Evolutionary conservation across 164 flowering plant genomes (phyloP).

Genomic region (Chimonanthus praecox): DNA sequence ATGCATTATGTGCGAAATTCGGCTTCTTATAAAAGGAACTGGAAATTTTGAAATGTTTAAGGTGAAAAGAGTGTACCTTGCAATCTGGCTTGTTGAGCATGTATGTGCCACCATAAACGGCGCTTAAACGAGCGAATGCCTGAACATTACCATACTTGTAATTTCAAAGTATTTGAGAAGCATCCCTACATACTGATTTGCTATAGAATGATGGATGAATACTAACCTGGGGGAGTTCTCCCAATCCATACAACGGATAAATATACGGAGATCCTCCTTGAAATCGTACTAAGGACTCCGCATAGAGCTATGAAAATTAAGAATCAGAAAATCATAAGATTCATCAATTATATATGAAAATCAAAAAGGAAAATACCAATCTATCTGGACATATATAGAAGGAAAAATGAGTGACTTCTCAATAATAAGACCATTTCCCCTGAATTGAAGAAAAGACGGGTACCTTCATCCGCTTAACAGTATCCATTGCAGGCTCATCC

Average conservation of each 20-base stretch:
- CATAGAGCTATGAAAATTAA: conserved; percentile 54
- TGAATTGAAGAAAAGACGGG: conserved; percentile 1
- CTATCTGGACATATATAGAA: not conserved
- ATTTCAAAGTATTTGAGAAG: conserved; percentile 5
- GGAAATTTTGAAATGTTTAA: not conserved
- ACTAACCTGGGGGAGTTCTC: conserved; percentile 90
- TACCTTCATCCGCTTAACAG: conserved; percentile 88
- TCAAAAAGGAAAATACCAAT: not conserved
- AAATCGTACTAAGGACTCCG: conserved; percentile 93
- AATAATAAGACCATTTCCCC: not conserved
- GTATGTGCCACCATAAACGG: conserved; percentile 98
- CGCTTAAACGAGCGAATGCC: conserved; percentile 98
- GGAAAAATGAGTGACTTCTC: not conserved
- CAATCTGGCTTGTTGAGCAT: conserved; percentile 98
- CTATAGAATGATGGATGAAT: not conserved
- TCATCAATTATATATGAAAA: not conserved
- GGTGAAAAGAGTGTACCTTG: conserved; percentile 41
- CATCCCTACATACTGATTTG: not conserved
- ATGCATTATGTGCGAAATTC: not conserved
- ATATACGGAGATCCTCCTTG: conserved; percentile 95
- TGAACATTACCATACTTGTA: conserved; percentile 18
- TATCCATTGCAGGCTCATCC: conserved; percentile 78
- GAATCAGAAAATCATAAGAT: not conserved
- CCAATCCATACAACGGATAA: conserved; percentile 88
- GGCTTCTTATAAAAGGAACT: not conserved